Base-by-base conservation (phyloP, 768 basidiomycete genomes). In the Myochromella boudieri region DNA sequence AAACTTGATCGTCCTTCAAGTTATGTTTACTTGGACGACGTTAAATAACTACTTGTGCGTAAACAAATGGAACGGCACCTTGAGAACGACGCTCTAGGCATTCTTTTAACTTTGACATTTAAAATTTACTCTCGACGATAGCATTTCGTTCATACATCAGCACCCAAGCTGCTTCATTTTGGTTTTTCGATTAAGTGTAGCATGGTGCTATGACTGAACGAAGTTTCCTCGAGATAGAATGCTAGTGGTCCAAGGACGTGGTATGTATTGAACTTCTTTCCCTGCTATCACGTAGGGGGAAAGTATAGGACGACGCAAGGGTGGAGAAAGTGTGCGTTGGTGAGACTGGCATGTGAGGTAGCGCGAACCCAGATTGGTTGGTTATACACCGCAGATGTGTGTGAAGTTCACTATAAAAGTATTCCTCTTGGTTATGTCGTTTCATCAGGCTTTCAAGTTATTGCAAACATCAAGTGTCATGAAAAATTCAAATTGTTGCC, bases 71-170 rank as follows among this genome's bases (percentile, higher is more conserved):
- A 18, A 42, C n/a, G 4, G 18, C 21, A 75, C 73, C 68, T 72
- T 71, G 6, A 69, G 54, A 14, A 58, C 57, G 14, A 76, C 66
- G n/a, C 58, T 55, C 14, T 59, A 46, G 3, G 75, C 58, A n/a
- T 52, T 54, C 14, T 64, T 62, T 3, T 61, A 53, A 27, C 56
- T 55, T 37, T 58, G 58, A 36, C 73, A 40, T 0, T 63, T 66
- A 24, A 76, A 42, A 48, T 72, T 68, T 9, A 73, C 73, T 34
- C 53, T 52, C 6, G n/a, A 73, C 57, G 25, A 57, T 51, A 10
- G 64, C 63, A 48, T 61, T 57, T 10, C 68, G 65, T 18, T 68
- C 67, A 53, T 71, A 76, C 4, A 61, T 61, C 5, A 72, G 73
- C 5, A 58, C 32, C 6, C 55, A 56, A 32, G 54, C 51, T 15